Evolutionary conservation across 2,329 filamentous ascomycete genomes (phyloP).

Genomic region (Fusarium annulatum): DNA sequence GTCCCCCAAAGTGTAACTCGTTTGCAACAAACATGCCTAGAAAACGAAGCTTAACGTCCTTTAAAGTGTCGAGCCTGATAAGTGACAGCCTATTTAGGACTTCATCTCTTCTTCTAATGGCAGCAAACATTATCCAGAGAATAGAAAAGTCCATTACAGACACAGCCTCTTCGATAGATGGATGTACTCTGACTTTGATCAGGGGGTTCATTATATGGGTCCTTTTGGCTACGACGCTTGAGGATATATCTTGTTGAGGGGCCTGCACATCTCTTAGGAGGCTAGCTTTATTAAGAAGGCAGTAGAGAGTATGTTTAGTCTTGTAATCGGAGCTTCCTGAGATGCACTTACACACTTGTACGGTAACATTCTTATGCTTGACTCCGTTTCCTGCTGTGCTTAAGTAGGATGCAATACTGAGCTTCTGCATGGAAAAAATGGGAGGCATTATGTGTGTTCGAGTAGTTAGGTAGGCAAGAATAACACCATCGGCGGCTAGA

Average conservation of each 20-base stretch:
- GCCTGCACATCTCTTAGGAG: neutral
- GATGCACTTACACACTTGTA: neutral
- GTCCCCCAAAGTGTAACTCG: neutral
- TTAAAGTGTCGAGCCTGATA: neutral
- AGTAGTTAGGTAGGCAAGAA: neutral
- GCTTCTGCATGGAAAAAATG: neutral
- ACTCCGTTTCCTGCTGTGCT: neutral
- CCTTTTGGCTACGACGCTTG: neutral
- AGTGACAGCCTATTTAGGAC: neutral
- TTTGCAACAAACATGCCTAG: neutral
- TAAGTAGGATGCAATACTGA: neutral
- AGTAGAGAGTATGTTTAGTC: neutral
- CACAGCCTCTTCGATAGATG: neutral
- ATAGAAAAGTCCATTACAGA: neutral
- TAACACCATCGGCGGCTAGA: neutral
- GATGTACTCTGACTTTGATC: neutral
- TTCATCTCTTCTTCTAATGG: neutral
- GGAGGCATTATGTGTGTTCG: neutral
- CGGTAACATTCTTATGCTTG: neutral
- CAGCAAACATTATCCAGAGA: neutral
- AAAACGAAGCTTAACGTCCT: neutral
- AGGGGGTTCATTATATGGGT: neutral
- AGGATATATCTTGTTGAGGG: neutral
- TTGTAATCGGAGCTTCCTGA: neutral
- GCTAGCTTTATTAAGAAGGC: neutral